Conservation (phyloP, 2,329 filamentous ascomycete genomes). For the Sclerotinia nivalis region DNA sequence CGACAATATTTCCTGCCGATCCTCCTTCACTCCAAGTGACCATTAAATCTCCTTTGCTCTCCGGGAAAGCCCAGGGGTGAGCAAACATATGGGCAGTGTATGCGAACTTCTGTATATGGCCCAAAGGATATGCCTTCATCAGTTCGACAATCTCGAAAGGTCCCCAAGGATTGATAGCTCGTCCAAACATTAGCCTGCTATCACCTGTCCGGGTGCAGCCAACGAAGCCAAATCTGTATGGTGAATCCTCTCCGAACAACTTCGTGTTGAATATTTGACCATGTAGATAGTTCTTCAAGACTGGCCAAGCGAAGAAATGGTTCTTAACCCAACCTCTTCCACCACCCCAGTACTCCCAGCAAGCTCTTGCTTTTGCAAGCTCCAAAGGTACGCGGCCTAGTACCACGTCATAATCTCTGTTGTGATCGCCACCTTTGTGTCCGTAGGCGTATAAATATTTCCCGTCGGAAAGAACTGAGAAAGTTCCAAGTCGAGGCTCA, state of each 20-base stretch:
- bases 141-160: constrained; percentile 28
- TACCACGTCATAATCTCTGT: constrained; percentile 27
- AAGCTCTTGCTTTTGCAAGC: constrained; percentile 2
- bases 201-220: constrained; percentile 29
- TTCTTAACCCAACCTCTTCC: constrained; percentile 24
- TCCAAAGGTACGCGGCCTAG: constrained; percentile 26
- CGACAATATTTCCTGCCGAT: constrained; percentile 28
- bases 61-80: constrained; percentile 32
- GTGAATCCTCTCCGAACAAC: constrained; percentile 28
- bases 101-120: constrained; percentile 10
- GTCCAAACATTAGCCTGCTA: constrained; percentile 28
- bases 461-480: constrained; percentile 23
- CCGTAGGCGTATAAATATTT: constrained; percentile 31
- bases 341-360: constrained; percentile 27
- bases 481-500: constrained; percentile 30
- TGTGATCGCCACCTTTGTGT: constrained; percentile 24
- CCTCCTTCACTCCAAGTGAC: constrained; percentile 33
- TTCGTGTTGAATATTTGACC: constrained; percentile 31
- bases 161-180: constrained; percentile 28
- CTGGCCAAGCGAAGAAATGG: constrained; percentile 14
- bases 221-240: constrained; percentile 29
- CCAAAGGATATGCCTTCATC: constrained; percentile 20
- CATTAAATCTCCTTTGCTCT: constrained; percentile 29
- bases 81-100: constrained; percentile 32
- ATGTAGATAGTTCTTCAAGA: constrained; percentile 29